These are phyloP conservation scores for Saccharomyces pastorianus DNA, from an alignment of 1,139 yeast genomes.

Conservation along the genomic window DNA sequence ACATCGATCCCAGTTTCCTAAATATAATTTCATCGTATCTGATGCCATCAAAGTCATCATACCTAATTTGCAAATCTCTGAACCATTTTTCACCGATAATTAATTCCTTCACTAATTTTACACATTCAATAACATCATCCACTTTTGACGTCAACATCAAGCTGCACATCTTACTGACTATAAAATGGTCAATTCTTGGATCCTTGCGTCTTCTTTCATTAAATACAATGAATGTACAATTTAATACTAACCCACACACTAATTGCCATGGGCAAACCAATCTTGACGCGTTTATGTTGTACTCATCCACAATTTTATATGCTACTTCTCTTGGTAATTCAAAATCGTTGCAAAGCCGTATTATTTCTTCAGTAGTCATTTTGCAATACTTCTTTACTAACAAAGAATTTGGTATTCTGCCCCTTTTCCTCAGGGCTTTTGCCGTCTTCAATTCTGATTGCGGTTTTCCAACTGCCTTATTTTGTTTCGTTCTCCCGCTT, in stretches of 20 bases:
- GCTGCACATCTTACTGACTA: conserved; percentile 43
- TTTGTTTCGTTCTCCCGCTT: background rate
- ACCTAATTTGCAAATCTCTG: conserved; percentile 36
- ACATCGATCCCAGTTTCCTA: conserved; percentile 29
- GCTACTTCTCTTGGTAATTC: conserved; percentile 51
- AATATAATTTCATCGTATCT: conserved; percentile 23
- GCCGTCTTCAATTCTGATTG: background rate
- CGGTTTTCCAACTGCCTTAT: background rate
- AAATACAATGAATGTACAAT: conserved; percentile 51
- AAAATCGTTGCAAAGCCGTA: conserved; percentile 55
- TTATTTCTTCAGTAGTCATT: conserved; percentile 42
- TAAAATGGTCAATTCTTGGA: conserved; percentile 43
- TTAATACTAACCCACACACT: conserved; percentile 56
- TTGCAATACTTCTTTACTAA: conserved; percentile 23
- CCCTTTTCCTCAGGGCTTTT: conserved; percentile 4
- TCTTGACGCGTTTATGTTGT: conserved; percentile 43
- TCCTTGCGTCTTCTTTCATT: conserved; percentile 38
- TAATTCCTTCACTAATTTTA: conserved; percentile 45
- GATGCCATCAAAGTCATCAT: conserved; percentile 27
- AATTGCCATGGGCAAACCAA: conserved; percentile 61
- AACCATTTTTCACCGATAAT: conserved; percentile 51
- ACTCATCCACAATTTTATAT: conserved; percentile 43
- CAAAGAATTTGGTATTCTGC: conserved; percentile 7
- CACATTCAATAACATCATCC: conserved; percentile 44
- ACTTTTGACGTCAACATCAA: conserved; percentile 46